Evolutionary conservation across 257 asterid genomes (phyloP).

Genomic region (Knoxia roxburghii): DNA sequence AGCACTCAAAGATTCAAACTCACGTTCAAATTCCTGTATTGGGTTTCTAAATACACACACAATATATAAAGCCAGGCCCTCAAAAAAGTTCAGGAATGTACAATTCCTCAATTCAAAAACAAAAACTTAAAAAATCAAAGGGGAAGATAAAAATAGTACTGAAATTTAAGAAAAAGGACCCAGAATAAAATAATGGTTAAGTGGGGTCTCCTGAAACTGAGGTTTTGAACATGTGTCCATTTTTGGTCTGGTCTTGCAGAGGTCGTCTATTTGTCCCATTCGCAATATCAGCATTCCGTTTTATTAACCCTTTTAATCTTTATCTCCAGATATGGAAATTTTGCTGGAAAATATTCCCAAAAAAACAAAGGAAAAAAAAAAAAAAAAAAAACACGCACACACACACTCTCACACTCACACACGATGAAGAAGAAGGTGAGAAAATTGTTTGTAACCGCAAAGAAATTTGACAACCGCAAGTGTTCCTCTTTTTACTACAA

Average conservation of each 20-base stretch:
- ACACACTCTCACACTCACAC: too few relatives aligned
- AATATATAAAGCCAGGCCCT: not conserved
- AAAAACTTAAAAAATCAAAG: not conserved
- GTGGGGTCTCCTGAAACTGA: constrained; percentile 6
- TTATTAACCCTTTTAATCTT: not conserved
- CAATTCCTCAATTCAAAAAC: not conserved
- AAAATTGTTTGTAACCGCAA: not conserved
- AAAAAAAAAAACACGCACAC: too few relatives aligned
- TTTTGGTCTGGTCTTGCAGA: constrained; percentile 9
- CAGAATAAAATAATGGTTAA: constrained; percentile 1
- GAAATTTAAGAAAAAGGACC: not conserved
- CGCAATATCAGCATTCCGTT: not conserved
- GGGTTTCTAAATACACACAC: not conserved
- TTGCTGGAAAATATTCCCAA: not conserved
- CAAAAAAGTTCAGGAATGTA: not conserved
- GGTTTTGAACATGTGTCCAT: constrained; percentile 8
- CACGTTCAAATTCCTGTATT: constrained; percentile 19
- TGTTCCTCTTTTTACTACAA: constrained; percentile 16
- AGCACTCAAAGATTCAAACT: constrained; percentile 42
- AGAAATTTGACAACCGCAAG: not conserved
- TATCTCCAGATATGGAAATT: not conserved
- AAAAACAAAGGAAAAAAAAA: too few relatives aligned
- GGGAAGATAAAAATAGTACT: too few relatives aligned
- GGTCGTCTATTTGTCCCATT: constrained; percentile 10
- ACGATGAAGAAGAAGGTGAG: not conserved